Evolutionary conservation across 2,329 filamentous ascomycete genomes (phyloP).

Genomic region (Aspergillus pseudotamarii): DNA sequence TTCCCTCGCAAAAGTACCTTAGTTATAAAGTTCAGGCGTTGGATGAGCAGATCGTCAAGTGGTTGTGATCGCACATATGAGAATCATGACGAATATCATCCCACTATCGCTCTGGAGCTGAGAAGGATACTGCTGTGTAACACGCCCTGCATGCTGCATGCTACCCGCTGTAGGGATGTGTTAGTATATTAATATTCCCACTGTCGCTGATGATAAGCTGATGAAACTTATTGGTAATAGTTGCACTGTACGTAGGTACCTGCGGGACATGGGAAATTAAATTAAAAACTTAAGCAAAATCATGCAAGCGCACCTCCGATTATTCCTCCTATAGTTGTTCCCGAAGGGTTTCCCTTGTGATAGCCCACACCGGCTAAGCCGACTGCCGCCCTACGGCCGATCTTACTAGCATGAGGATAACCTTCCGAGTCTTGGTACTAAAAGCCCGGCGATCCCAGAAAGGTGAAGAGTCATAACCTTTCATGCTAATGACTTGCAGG

Average conservation of each 20-base stretch:
- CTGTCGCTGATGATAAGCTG: not conserved
- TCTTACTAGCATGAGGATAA: slow-evolving; percentile 3
- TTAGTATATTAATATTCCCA: not conserved
- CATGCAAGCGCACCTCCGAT: slow-evolving; percentile 3
- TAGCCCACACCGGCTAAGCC: slow-evolving; percentile 12
- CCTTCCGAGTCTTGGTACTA: slow-evolving; percentile 6
- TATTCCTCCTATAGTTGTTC: not conserved
- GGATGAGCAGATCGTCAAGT: not conserved
- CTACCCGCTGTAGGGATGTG: slow-evolving; percentile 1
- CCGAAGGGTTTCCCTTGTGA: slow-evolving; percentile 10
- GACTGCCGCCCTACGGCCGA: slow-evolving; percentile 10
- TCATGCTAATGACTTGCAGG: not conserved
- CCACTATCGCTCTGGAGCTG: not conserved
- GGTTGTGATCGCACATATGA: not conserved
- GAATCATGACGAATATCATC: not conserved
- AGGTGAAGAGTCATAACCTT: not conserved
- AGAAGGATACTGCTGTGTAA: not conserved
- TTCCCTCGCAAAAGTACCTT: not conserved
- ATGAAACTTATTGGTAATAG: not conserved
- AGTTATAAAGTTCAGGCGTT: not conserved
- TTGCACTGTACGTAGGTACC: not conserved
- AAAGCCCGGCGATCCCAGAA: slow-evolving; percentile 9
- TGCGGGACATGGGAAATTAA: slow-evolving; percentile 6
- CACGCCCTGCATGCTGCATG: slow-evolving; percentile 1
- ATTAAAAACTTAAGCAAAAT: slow-evolving; percentile 9